Evolutionary conservation across 805 yeast species (phyloP).

Genomic region (Starmerella geochares): DNA sequence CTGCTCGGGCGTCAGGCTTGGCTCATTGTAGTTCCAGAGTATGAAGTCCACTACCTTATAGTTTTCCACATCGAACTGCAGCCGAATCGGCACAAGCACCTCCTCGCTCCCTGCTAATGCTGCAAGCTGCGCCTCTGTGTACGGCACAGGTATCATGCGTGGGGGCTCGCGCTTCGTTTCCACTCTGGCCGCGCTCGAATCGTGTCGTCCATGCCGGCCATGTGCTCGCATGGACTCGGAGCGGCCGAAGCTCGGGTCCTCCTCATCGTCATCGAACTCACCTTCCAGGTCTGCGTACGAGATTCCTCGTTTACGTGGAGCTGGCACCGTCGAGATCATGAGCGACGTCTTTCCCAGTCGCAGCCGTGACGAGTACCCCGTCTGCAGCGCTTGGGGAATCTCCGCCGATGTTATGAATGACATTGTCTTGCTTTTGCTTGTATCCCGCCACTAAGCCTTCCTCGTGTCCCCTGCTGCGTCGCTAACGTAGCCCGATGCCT

Average conservation of each 20-base stretch:
- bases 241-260: conserved; percentile 29
- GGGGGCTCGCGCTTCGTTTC: conserved; percentile 36
- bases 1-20: conserved; percentile 58
- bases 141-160: conserved; percentile 33
- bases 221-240: conserved; percentile 10
- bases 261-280: conserved; percentile 46
- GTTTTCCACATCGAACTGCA: conserved; percentile 50
- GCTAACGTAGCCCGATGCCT: too few species aligned
- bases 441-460: too few species aligned
- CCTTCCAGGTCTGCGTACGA: conserved; percentile 79
- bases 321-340: conserved; percentile 60
- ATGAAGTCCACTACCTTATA: conserved; percentile 51
- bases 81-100: conserved; percentile 53
- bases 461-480: too few species aligned
- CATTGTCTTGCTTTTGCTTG: conserved; percentile 4
- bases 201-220: conserved; percentile 15
- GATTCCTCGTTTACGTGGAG: conserved; percentile 62
- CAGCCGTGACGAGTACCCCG: conserved; percentile 63
- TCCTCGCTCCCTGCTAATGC: conserved; percentile 37
- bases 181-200: conserved; percentile 24
- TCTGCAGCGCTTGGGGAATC: conserved; percentile 66
- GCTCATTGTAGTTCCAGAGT: conserved; percentile 64
- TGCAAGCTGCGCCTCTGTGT: conserved; percentile 32
- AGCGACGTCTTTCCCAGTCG: conserved; percentile 66
- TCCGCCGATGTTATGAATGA: conserved; percentile 12